A percentile compares a stretch with the other conserved stretches of the same genome.
Conservation (phyloP, 2,329 filamentous ascomycete species). For the Hymenoscyphus salicellus region DNA sequence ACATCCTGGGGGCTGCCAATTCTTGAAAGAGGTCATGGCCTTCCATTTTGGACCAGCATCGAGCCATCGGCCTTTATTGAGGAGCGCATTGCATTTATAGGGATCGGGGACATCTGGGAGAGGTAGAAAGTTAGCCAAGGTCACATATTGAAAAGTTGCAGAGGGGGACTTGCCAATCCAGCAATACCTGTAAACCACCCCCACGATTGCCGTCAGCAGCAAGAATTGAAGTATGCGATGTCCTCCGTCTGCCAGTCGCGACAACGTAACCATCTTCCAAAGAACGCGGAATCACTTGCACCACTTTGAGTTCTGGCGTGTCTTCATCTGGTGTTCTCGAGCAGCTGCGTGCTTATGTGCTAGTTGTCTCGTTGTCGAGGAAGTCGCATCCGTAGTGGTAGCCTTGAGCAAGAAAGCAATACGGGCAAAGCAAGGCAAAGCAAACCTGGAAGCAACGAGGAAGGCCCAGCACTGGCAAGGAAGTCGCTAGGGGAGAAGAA, state of each 20-base stretch:
- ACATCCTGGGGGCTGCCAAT: conserved; percentile 61
- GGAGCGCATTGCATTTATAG: conserved; percentile 51
- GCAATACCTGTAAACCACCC: conserved; percentile 34
- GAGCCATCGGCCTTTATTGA: conserved; percentile 52
- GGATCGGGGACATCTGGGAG: conserved; percentile 42
- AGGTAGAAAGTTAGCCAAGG: conserved; percentile 10
- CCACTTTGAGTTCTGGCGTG: not conserved
- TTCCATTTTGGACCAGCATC: conserved; percentile 34
- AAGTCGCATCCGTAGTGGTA: not conserved
- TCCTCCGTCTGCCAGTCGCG: conserved; percentile 6
- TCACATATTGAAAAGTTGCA: not conserved
- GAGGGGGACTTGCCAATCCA: conserved; percentile 27
- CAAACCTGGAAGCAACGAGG: too few relatives aligned
- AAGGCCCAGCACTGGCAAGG: not conserved
- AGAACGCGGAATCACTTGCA: not conserved
- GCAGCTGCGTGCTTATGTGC: not conserved
- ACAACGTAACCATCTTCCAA: not conserved
- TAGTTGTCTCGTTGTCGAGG: not conserved
- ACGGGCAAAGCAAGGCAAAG: not conserved
- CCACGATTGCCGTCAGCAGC: conserved; percentile 23
- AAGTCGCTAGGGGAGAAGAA: not conserved
- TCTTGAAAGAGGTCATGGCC: conserved; percentile 37
- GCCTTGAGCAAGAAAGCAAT: not conserved
- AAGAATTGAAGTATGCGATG: conserved; percentile 24
- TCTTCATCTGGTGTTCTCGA: not conserved